Base-by-base conservation (phyloP, 1,284 basidiomycete genomes). In the Amylostereum areolatum region DNA sequence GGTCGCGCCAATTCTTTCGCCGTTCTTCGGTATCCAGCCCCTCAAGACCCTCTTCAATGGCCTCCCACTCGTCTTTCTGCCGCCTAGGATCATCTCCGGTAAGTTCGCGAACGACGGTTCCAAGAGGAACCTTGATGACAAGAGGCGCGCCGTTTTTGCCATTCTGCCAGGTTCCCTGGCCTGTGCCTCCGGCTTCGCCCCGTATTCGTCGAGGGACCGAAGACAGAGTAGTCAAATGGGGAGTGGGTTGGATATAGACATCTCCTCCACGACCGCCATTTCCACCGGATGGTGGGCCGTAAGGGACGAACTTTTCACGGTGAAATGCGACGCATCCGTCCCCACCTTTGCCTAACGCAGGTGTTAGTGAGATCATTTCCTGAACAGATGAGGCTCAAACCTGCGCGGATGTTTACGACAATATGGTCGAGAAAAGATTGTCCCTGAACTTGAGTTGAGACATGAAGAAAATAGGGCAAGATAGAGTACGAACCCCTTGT, bases 211-310 rank as follows among this genome's bases (percentile, higher is more conserved):
- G 81, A 0, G 82, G 68, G 0, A 97, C 75, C 1, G 82, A 76
- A 5, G 85, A 78, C 29, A 97, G 82, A 0, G 86, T 89, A 0
- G 89, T 89, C 10, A 97, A 70, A 33, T 81, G 74, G 0, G 83
- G 73, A 0, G 86, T 85, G 1, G 92, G 88, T 42, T 82, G 67
- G 55, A 97, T 78, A 64, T 92, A 92, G 31, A 97, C 82, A 54
- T 89, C 83, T 1, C 90, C 92, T 28, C 94, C 95, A 43, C 78
- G 77, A 0, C 92, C 94, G 18, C 95, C 94, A 55, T 89, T 88
- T 1, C 93, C 94, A 1, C 94, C 94, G 8, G 89, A 91, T 0
- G 93, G 90, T 1, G 91, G 90, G 0, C 92, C 92, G 53, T 82
- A 80, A 0, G 84, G 78, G 52, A 80, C 80, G 67, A 77, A 89